Conservation (phyloP, 129 eudicot genomes). For the Centrapalus pauciflorus region DNA sequence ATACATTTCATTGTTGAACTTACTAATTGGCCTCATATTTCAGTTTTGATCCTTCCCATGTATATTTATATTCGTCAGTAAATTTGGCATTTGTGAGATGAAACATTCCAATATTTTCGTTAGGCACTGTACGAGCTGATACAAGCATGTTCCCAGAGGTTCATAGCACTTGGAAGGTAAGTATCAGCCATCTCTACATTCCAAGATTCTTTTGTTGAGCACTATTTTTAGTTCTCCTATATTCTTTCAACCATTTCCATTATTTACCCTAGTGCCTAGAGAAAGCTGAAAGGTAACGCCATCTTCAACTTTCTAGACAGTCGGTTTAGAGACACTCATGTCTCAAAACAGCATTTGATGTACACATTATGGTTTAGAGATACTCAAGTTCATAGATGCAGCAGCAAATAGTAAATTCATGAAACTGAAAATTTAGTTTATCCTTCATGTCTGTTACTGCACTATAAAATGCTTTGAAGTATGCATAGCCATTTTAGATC, state of each 20-base stretch:
- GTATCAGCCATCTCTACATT: slow-evolving; percentile 22
- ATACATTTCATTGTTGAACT: not conserved
- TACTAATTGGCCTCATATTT: not conserved
- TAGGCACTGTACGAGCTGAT: slow-evolving; percentile 62
- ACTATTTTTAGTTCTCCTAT: too few relatives aligned
- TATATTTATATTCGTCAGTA: not conserved
- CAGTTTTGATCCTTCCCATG: not conserved
- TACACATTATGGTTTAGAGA: too few relatives aligned
- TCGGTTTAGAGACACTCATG: too few relatives aligned
- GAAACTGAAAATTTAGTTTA: too few relatives aligned
- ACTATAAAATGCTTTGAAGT: not conserved
- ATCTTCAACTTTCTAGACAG: too few relatives aligned
- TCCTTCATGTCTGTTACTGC: not conserved
- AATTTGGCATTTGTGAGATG: not conserved
- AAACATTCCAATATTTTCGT: slow-evolving; percentile 9
- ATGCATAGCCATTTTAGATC: not conserved
- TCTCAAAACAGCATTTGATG: too few relatives aligned
- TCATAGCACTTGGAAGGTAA: slow-evolving; percentile 93
- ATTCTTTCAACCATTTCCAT: not conserved
- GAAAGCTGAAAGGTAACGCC: too few relatives aligned
- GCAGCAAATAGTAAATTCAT: too few relatives aligned
- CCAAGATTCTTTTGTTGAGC: not conserved
- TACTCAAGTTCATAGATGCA: too few relatives aligned
- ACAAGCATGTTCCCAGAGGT: slow-evolving; percentile 85
- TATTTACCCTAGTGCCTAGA: not conserved